These are phyloP conservation scores for Coniochaeta sp. DNA, from an alignment of 2,329 filamentous ascomycete species.

Conservation along the genomic window DNA sequence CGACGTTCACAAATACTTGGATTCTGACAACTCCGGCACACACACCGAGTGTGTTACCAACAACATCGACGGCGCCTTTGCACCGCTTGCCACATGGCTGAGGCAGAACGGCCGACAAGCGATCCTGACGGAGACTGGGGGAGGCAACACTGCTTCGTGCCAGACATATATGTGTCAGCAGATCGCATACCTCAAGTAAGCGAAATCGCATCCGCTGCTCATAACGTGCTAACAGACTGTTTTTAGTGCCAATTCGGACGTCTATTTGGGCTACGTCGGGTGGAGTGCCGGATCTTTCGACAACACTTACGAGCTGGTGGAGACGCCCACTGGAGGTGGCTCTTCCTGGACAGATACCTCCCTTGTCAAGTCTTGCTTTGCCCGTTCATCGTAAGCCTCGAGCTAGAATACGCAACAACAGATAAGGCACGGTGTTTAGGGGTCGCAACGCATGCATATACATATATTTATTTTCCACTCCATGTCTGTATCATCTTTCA, in stretches of 20 bases:
- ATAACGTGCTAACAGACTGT: not conserved
- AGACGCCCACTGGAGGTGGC: conserved; percentile 25
- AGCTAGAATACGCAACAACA: not conserved
- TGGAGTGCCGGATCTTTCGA: conserved; percentile 40
- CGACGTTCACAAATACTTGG: conserved; percentile 37
- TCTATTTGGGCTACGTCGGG: conserved; percentile 35
- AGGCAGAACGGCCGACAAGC: conserved; percentile 1
- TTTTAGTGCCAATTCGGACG: conserved; percentile 31
- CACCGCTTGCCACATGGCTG: conserved; percentile 2
- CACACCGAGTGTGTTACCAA: conserved; percentile 25
- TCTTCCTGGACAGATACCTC: not conserved
- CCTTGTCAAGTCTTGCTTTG: not conserved
- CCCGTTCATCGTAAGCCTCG: not conserved
- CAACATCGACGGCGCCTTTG: conserved; percentile 3
- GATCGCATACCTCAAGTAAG: not conserved
- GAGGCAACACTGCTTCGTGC: conserved; percentile 17
- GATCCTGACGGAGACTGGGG: conserved; percentile 2
- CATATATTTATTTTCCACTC: not conserved
- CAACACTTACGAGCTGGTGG: conserved; percentile 29
- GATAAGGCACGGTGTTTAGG: not conserved
- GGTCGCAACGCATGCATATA: not conserved
- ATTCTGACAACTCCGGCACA: conserved; percentile 27
- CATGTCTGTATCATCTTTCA: not conserved
- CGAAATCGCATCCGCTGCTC: not conserved
- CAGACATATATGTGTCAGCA: conserved; percentile 30